These are phyloP conservation scores for Durotheca rogersii DNA, from an alignment of 495 filamentous ascomycete species.

Conservation along the genomic window DNA sequence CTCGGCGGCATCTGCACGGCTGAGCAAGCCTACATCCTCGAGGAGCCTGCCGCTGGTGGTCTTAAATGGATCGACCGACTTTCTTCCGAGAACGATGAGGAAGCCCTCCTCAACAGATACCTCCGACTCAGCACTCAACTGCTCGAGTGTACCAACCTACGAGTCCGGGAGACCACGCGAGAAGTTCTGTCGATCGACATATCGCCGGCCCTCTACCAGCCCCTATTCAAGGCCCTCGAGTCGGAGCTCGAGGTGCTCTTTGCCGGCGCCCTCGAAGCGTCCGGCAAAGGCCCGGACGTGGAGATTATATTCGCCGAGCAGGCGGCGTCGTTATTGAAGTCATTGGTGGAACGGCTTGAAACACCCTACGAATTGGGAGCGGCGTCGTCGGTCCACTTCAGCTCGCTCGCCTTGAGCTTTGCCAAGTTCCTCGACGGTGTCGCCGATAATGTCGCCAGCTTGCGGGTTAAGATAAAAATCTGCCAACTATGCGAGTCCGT, in stretches of 20 bases:
- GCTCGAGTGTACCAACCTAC: conserved; percentile 60
- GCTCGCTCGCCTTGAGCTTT: conserved; percentile 58
- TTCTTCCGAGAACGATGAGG: conserved; percentile 57
- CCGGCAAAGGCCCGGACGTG: conserved; percentile 55
- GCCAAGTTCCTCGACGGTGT: conserved; percentile 60
- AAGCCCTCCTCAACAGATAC: conserved; percentile 58
- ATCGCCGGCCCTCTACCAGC: conserved; percentile 57
- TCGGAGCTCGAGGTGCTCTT: conserved; percentile 60
- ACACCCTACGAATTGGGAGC: conserved; percentile 58
- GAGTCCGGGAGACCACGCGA: conserved; percentile 61
- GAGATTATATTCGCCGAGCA: conserved; percentile 66
- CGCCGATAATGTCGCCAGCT: conserved; percentile 49
- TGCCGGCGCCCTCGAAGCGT: conserved; percentile 50
- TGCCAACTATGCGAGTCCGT: conserved; percentile 65
- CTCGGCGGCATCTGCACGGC: conserved; percentile 67
- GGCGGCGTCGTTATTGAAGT: conserved; percentile 59
- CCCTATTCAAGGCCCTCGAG: conserved; percentile 61
- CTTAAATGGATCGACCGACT: conserved; percentile 63
- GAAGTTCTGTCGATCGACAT: conserved; percentile 63
- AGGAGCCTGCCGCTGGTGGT: conserved; percentile 57
- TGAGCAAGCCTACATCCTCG: conserved; percentile 51
- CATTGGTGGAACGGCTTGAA: conserved; percentile 61
- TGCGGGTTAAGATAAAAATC: conserved; percentile 65
- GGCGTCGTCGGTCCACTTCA: conserved; percentile 59
- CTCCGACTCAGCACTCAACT: conserved; percentile 62